phyloP scores from a whole-genome alignment of 148 eudicot genomes.

The Fagopyrum tataricum region DNA sequence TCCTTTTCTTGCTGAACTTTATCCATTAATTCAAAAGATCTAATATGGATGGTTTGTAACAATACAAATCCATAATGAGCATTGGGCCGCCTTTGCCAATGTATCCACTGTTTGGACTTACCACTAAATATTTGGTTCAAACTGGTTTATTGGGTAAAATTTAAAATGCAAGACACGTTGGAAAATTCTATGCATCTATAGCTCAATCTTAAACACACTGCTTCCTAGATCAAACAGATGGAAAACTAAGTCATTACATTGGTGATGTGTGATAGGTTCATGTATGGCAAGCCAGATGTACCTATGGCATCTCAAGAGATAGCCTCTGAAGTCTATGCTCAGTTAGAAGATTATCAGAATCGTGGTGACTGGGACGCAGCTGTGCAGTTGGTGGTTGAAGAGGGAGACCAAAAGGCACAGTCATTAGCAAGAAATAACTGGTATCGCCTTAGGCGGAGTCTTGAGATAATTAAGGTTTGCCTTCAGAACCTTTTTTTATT shows the following conservation, averaged over 20 bases:
- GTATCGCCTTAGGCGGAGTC: slow-evolving; percentile 84
- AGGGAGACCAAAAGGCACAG: slow-evolving; percentile 72
- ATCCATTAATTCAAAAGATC: background rate
- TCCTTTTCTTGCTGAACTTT: slow-evolving; percentile 10
- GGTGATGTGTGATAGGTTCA: slow-evolving; percentile 43
- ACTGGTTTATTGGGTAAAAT: background rate
- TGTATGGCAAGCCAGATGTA: slow-evolving; percentile 95
- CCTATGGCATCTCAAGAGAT: slow-evolving; percentile 80
- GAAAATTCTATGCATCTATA: background rate
- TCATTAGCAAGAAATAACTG: slow-evolving; percentile 76
- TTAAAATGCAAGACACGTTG: background rate
- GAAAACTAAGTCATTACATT: background rate
- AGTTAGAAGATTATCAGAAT: slow-evolving; percentile 55
- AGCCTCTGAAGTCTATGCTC: slow-evolving; percentile 52
- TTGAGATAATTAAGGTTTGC: slow-evolving; percentile 75
- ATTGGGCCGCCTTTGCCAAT: background rate
- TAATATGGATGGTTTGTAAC: background rate
- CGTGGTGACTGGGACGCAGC: slow-evolving; percentile 79
- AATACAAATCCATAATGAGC: background rate
- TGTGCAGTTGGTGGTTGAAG: slow-evolving; percentile 64
- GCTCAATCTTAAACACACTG: background rate
- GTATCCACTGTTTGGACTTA: background rate
- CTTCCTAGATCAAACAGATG: background rate
- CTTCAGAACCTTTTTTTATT: background rate
- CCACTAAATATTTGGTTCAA: background rate